Evolutionary conservation across 768 basidiomycete species (phyloP).

Genomic region (Lactifluus subvellereus): DNA sequence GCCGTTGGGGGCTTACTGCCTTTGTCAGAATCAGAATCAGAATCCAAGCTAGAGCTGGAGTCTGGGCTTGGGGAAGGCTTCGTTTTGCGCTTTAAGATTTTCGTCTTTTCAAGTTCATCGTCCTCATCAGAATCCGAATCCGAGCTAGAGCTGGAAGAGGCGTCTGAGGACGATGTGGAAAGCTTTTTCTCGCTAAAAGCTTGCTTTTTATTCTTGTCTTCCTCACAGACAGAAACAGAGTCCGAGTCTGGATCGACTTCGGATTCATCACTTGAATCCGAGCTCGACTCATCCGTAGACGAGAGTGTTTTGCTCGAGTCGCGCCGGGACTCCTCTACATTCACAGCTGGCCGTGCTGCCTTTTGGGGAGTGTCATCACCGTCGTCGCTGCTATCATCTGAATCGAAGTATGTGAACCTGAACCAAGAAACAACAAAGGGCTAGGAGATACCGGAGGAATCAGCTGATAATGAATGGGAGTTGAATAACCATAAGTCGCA

Average conservation of each 20-base stretch:
- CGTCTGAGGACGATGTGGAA: conserved; percentile 9
- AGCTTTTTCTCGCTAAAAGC: conserved; percentile 1
- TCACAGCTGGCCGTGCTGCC: background rate
- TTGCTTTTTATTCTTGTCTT: background rate
- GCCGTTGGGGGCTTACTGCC: conserved; percentile 23
- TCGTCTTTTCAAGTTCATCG: conserved; percentile 3
- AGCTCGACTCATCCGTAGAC: conserved; percentile 21
- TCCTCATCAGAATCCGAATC: conserved; percentile 1
- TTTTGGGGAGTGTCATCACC: background rate
- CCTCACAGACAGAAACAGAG: background rate
- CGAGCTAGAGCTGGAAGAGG: conserved; percentile 18
- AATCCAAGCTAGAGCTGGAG: conserved; percentile 25
- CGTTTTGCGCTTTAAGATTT: conserved; percentile 6
- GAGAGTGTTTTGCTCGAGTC: conserved; percentile 23
- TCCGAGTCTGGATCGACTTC: conserved; percentile 1
- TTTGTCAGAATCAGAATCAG: conserved; percentile 8
- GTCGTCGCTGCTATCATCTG: conserved; percentile 8
- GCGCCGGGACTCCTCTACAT: background rate
- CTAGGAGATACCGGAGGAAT: conserved; percentile 7
- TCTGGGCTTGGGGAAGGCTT: conserved; percentile 26
- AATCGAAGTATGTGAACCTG: background rate
- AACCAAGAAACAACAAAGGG: background rate
- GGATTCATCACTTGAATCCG: conserved; percentile 17
- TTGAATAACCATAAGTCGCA: conserved; percentile 6
- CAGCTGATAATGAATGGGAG: background rate